Conservation (phyloP, 805 yeast species). For the Yarrowia sp. region DNA sequence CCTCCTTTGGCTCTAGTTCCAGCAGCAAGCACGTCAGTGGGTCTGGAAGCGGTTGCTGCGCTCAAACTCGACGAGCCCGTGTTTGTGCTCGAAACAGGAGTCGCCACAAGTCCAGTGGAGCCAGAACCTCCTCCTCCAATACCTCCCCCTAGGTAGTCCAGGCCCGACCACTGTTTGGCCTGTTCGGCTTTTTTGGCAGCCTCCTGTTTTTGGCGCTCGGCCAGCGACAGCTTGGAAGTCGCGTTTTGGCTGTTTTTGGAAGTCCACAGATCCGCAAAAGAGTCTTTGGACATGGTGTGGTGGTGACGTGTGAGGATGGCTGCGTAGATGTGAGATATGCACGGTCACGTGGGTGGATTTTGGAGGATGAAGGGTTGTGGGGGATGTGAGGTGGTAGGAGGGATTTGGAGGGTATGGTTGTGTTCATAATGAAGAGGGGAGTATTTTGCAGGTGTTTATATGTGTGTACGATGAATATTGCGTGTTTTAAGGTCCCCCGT, state of each 20-base stretch:
- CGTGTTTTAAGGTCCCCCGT: too few relatives aligned
- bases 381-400: too few relatives aligned
- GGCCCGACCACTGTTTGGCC: slow-evolving; percentile 4
- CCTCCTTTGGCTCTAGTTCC: background rate
- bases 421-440: too few relatives aligned
- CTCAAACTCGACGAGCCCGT: slow-evolving; percentile 5
- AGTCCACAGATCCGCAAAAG: slow-evolving; percentile 18
- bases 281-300: slow-evolving; percentile 12
- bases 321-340: background rate
- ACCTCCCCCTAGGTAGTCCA: slow-evolving; percentile 6
- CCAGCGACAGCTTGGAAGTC: slow-evolving; percentile 24
- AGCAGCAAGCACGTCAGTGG: slow-evolving; percentile 8
- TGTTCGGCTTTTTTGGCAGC: slow-evolving; percentile 24
- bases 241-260: background rate
- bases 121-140: slow-evolving; percentile 2
- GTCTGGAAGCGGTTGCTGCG: background rate
- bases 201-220: slow-evolving; percentile 21
- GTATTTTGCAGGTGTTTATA: too few relatives aligned
- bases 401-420: too few relatives aligned
- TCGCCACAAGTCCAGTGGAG: background rate
- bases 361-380: too few relatives aligned
- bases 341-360: slow-evolving; percentile 3
- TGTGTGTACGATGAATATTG: too few relatives aligned
- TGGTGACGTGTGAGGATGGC: slow-evolving; percentile 25
- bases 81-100: background rate